These are phyloP conservation scores for Solanum virginianum DNA, from an alignment of 257 asterid species.

Conservation along the genomic window DNA sequence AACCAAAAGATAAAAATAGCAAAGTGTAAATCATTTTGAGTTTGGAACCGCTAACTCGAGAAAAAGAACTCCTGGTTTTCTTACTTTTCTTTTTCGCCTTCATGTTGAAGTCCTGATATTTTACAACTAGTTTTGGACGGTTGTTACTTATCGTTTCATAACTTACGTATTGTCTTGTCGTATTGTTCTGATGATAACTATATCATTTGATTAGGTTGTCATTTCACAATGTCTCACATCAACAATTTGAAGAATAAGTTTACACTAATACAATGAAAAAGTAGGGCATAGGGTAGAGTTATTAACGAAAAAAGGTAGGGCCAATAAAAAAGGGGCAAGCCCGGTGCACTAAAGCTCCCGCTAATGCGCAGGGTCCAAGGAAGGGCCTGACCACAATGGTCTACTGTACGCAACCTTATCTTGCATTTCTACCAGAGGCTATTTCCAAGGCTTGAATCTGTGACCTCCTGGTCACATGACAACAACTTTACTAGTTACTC, in stretches of 20 bases:
- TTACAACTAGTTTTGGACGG: not conserved
- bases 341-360: too few relatives aligned
- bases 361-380: too few relatives aligned
- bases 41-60: slow-evolving; percentile 12
- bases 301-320: not conserved
- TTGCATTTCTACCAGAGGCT: too few relatives aligned
- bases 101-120: not conserved
- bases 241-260: not conserved
- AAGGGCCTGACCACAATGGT: too few relatives aligned
- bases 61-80: slow-evolving; percentile 5
- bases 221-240: not conserved
- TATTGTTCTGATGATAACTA: not conserved
- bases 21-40: not conserved
- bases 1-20: not conserved
- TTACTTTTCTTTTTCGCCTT: not conserved
- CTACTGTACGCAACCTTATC: too few relatives aligned
- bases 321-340: not conserved
- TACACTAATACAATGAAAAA: not conserved
- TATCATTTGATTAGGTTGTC: not conserved
- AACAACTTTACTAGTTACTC: too few relatives aligned
- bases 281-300: not conserved
- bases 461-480: too few relatives aligned
- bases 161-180: not conserved
- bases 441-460: too few relatives aligned
- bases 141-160: not conserved